Base-by-base conservation (phyloP, 1,284 basidiomycete species). In the Rhodotorula sp. region DNA sequence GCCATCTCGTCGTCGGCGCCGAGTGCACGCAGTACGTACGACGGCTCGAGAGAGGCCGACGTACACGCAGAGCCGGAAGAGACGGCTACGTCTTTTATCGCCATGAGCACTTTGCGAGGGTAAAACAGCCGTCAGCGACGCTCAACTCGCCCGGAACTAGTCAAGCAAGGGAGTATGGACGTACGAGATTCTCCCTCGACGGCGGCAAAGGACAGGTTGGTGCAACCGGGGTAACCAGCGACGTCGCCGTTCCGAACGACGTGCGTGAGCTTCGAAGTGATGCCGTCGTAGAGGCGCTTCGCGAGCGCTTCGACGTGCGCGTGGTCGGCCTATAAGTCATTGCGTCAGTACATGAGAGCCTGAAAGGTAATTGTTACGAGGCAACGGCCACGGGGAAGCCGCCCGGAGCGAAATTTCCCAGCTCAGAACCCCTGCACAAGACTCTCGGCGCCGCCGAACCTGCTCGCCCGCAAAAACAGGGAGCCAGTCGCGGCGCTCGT, bases 1-100 rank as follows among this genome's bases (percentile, higher is more conserved):
- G 97, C 97, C 91, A 98, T 97, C 80, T 98, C 97, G 82, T 99
- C 97, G 46, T 94, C 92, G 58, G 95, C 91, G 76, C 93, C 96
- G 56, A 99, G 87, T 3, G 97, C 97, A 71, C 97, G 90, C 43
- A 99, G 88, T 18, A 99, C 97, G 81, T 99, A 99, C 49, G 94
- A 97, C 10, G 97, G 97, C 83, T 99, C 97, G 65, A 99, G 86
- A 21, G 96, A 98, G 3, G 97, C 97, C 0, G 95, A 98, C 21
- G 97, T 99, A 80, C 97, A 99, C 16, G 97, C 97, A 78, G 93
- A 97, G 62, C 97, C 97, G 2, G 96, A 98, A 20, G 96, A 98
- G 49, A 99, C 86, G 7, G 97, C 97, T 71, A 99, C 91, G 80
- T 99, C 93, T 90, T 99, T 99, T 78, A 99, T 83, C 26, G 97